These are phyloP conservation scores for Pleurotus platypus DNA, from an alignment of 768 basidiomycete species.

Conservation along the genomic window DNA sequence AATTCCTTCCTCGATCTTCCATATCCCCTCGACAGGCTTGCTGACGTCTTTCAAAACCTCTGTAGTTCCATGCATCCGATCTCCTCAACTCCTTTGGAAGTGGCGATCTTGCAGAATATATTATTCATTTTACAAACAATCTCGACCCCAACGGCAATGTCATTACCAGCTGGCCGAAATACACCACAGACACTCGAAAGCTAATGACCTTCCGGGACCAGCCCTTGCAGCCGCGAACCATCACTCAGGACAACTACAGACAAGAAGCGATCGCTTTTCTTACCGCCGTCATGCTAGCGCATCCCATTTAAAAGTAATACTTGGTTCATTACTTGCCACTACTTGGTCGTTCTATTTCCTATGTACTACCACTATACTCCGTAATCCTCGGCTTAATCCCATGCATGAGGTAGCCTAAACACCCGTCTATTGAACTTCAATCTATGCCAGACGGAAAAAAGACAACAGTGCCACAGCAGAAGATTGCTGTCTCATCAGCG, in stretches of 20 bases:
- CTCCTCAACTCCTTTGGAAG: conserved; percentile 23
- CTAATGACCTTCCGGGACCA: background rate
- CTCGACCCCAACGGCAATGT: conserved; percentile 32
- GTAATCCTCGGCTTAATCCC: too few relatives aligned
- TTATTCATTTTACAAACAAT: conserved; percentile 30
- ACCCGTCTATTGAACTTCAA: too few relatives aligned
- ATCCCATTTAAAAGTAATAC: background rate
- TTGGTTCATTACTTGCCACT: too few relatives aligned
- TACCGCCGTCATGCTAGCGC: background rate
- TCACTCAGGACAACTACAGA: conserved; percentile 2
- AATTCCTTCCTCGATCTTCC: conserved; percentile 6
- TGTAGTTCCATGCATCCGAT: conserved; percentile 31
- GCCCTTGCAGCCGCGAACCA: background rate
- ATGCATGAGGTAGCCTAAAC: too few relatives aligned
- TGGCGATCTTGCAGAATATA: conserved; percentile 28
- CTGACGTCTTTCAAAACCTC: background rate
- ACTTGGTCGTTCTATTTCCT: too few relatives aligned
- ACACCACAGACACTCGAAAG: conserved; percentile 9
- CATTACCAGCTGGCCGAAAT: conserved; percentile 27
- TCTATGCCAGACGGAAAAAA: too few relatives aligned
- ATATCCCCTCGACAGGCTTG: background rate
- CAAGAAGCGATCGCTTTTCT: background rate
- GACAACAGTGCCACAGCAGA: too few relatives aligned
- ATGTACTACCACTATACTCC: too few relatives aligned
- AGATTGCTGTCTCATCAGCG: too few relatives aligned